Conservation (phyloP, 768 basidiomycete genomes). For the Pulveroboletus sp. region DNA sequence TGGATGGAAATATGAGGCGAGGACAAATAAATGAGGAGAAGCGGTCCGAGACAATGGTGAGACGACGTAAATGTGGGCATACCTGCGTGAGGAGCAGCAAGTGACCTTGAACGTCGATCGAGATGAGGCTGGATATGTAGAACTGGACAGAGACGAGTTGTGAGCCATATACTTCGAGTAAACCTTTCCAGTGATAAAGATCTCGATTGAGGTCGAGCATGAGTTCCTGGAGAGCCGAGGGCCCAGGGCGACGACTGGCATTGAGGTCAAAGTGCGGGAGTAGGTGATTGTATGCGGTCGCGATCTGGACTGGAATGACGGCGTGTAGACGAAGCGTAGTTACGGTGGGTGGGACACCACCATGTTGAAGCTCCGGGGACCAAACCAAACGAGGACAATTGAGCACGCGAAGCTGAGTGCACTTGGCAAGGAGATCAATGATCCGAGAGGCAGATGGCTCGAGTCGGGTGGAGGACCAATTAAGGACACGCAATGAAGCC, state of each 20-base stretch:
- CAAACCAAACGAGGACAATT: constrained; percentile 6
- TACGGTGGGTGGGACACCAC: constrained; percentile 9
- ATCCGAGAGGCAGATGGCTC: neutral
- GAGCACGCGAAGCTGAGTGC: constrained; percentile 17
- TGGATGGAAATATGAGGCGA: constrained; percentile 8
- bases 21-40: constrained; percentile 2
- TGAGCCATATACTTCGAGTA: constrained; percentile 12
- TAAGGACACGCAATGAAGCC: constrained; percentile 17
- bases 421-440: constrained; percentile 5
- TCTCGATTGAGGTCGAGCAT: constrained; percentile 7
- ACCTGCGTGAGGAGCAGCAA: constrained; percentile 5
- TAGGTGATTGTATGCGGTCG: neutral
- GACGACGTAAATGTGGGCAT: constrained; percentile 17
- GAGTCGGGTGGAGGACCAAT: constrained; percentile 7
- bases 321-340: constrained; percentile 10
- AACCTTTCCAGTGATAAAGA: constrained; percentile 3
- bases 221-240: constrained; percentile 17
- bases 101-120: neutral
- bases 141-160: constrained; percentile 19
- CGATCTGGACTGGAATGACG: neutral
- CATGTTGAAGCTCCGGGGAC: constrained; percentile 1
- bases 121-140: neutral
- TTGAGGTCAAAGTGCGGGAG: neutral
- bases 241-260: neutral
- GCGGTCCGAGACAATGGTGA: constrained; percentile 11